phyloP scores from a whole-genome alignment of 2,329 filamentous ascomycete genomes.

The Paecilomyces variotii region DNA sequence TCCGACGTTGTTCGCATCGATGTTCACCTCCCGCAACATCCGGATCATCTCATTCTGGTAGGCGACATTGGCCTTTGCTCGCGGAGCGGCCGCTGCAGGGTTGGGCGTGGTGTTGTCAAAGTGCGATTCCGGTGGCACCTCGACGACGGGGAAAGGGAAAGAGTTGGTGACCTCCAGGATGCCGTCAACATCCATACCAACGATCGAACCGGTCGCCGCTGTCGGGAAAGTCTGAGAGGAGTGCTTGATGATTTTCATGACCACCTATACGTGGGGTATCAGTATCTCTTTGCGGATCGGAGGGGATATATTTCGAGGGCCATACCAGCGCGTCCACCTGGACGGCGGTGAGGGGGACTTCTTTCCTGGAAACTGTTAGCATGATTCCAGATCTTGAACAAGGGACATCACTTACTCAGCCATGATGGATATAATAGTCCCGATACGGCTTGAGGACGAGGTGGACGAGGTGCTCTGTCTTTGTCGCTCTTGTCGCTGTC shows the following conservation, averaged over 20 bases:
- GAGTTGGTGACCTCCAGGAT: constrained; percentile 86
- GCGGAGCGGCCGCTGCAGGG: constrained; percentile 77
- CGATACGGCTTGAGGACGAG: constrained; percentile 11
- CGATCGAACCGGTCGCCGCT: constrained; percentile 78
- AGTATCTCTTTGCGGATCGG: constrained; percentile 21
- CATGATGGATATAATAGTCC: constrained; percentile 21
- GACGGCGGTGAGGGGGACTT: constrained; percentile 71
- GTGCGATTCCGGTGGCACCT: constrained; percentile 62
- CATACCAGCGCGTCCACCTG: constrained; percentile 91
- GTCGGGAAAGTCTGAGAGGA: constrained; percentile 82
- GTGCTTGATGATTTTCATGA: constrained; percentile 98
- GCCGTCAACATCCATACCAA: constrained; percentile 82
- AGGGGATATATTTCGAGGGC: constrained; percentile 24
- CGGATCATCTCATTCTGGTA: constrained; percentile 98
- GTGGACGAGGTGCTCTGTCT: constrained; percentile 6
- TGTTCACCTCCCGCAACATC: constrained; percentile 91
- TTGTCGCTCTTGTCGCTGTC: constrained; percentile 5
- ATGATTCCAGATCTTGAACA: constrained; percentile 9
- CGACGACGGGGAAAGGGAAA: constrained; percentile 85
- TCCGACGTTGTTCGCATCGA: constrained; percentile 94
- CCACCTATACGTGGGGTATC: constrained; percentile 51
- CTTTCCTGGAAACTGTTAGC: constrained; percentile 42
- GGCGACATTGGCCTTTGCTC: constrained; percentile 77
- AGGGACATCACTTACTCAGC: constrained; percentile 17
- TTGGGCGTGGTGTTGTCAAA: constrained; percentile 61